A percentile compares a stretch with the other conserved stretches of the same genome.
Evolutionary conservation across 2,329 filamentous ascomycete species (phyloP).

Genomic region (Metarhizium album): DNA sequence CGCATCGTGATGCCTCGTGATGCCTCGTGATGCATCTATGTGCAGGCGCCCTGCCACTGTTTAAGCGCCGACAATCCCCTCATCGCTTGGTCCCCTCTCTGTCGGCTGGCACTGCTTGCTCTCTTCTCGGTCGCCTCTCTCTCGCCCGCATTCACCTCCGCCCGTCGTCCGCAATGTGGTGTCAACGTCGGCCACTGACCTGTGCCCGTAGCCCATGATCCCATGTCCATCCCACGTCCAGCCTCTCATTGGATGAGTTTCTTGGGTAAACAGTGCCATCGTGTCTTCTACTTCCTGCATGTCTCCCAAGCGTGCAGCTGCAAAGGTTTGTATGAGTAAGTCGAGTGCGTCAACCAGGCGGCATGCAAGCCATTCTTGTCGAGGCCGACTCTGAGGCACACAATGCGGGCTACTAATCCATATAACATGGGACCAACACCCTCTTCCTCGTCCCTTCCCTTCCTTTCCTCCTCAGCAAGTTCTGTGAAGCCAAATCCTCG

Average conservation of each 20-base stretch:
- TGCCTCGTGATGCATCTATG: background rate
- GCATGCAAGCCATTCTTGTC: background rate
- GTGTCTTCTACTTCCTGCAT: background rate
- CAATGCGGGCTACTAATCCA: background rate
- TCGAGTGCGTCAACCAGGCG: background rate
- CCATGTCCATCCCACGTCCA: background rate
- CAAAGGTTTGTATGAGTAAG: background rate
- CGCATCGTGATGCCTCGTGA: background rate
- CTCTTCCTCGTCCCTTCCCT: slow-evolving; percentile 29
- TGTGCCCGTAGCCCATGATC: background rate
- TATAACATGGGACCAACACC: slow-evolving; percentile 3
- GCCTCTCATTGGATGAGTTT: background rate
- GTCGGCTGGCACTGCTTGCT: background rate
- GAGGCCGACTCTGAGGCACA: background rate
- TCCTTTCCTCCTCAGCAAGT: slow-evolving; percentile 52
- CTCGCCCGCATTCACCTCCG: background rate
- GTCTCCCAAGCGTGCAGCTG: background rate
- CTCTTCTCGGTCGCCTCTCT: background rate
- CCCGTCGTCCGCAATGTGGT: background rate
- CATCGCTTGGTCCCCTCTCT: background rate
- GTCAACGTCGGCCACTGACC: background rate
- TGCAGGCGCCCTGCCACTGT: background rate
- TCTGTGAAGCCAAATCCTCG: slow-evolving; percentile 41
- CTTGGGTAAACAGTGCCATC: background rate
- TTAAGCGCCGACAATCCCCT: slow-evolving; percentile 2